These are phyloP conservation scores for Umbelopsis sp. DNA, from an alignment of 192 early-diverging fungal genomes.

Conservation along the genomic window DNA sequence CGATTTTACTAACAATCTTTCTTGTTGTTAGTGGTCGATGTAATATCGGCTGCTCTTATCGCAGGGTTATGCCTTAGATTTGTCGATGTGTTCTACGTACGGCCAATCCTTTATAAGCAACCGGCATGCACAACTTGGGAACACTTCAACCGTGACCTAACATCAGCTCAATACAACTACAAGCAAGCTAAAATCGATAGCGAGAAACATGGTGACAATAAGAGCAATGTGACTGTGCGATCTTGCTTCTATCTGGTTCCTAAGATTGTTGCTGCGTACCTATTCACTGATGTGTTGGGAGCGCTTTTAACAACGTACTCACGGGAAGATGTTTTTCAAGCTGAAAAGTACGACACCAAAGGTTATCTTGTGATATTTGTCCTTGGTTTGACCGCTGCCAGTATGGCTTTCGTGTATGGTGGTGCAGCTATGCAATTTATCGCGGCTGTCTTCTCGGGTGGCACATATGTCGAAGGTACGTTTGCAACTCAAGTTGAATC, in stretches of 20 bases:
- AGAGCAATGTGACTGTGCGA: neutral
- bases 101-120: neutral
- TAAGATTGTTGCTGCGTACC: neutral
- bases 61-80: neutral
- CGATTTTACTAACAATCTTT: neutral
- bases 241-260: slow-evolving; percentile 7
- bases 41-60: neutral
- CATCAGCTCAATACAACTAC: slow-evolving; percentile 6
- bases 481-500: neutral
- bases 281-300: neutral
- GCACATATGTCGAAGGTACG: slow-evolving; percentile 1
- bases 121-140: slow-evolving; percentile 7
- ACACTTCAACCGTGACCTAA: neutral
- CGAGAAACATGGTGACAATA: neutral
- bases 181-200: slow-evolving; percentile 16
- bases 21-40: neutral
- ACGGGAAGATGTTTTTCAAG: neutral
- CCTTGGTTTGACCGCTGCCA: neutral
- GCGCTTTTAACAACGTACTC: neutral
- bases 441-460: neutral
- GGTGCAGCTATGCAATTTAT: slow-evolving; percentile 3
- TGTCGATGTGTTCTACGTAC: neutral
- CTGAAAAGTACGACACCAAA: neutral
- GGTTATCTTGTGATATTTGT: neutral
- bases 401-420: neutral